Evolutionary conservation across 1,284 basidiomycete genomes (phyloP), one percentile per base, ranked within the genome.

Genomic region (Ceraceosorus guamensis): DNA sequence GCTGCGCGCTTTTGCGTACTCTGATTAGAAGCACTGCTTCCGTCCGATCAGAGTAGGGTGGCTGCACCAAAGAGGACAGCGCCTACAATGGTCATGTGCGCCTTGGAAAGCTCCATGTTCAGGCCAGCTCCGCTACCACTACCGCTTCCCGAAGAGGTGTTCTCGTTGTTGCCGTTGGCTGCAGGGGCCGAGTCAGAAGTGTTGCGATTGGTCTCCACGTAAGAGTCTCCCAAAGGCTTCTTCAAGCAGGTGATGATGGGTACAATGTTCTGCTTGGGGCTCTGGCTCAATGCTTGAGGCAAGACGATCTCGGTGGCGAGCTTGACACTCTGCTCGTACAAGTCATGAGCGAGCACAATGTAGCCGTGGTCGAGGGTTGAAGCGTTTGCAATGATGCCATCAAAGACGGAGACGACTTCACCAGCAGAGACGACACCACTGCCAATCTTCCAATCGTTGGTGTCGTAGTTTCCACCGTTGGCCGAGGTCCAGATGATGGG

Each of bases 331-430:
- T 74, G 72, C 58, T 67, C 57, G 65, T 71, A 75, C 4, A 75
- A 62, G 60, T 75, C 73, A 63, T 75, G 73, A 16, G 62, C 69
- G 30, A 97, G 82, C 47, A 93, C 89, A 72, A 91, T 85, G 81
- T 93, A 93, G 45, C 88, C 88, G 90, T 77, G 92, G 87, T 85
- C 76, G 59, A 80, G 64, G 32, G 52, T 49, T 43, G 52, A 63
- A 39, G 62, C 53, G 44, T 70, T 63, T 45, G 59, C 55, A 54
- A 75, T 61, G 55, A 70, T 71, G 57, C 54, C 43, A 50, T 68
- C 57, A 51, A 74, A 67, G 45, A 56, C 71, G 47, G 57, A 58
- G 44, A 60, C 63, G 24, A 65, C 63, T 53, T 62, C 48, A 34
- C 60, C 63, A 41, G 71, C 62, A 11, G 68, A 66, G 24, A 68